Base-by-base conservation (phyloP, 163 green algal species). In the Picocystis sp. region DNA sequence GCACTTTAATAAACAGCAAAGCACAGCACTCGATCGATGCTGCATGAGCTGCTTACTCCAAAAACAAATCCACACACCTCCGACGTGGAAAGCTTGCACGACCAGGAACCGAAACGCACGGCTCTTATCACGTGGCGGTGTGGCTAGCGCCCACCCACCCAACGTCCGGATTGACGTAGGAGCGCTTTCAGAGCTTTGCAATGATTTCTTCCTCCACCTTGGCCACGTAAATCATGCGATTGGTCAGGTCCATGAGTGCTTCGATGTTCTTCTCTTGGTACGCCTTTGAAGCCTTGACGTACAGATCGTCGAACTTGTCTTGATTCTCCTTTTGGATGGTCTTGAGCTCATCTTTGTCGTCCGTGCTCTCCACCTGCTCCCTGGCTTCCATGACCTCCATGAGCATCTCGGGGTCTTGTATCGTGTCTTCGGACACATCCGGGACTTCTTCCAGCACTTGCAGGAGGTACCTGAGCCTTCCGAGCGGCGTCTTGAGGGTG, bases 341-440 rank as follows among this genome's bases (percentile, higher is more conserved):
- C 17, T 49, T 41, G 45, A 78, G 67, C 41, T 46, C 23, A 9
- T 35, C 46, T 8, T 15, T 21, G 24, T 63, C 63, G 11, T 45
- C 17, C 8, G 53, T 45, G 11, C 11, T 38, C 22, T 78, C 70
- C 43, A 78, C 63, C 44, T 61, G 63, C 55, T 78, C 67, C 11
- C 70, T 24, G 6, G 56, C 55, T 41, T 80, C 72, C 72, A 80
- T 80, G 11, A 74, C 61, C 14, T 70, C 66, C 55, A 66, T 66
- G 24, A 80, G 63, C 47, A 77, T 44, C 41, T 65, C 66, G 6
- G 63, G 64, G 35, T 80, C 72, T 1, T 33, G 60, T 22, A 75
- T 69, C 10, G 70, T 79, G 43, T 35, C 63, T n/a, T 78, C 70
- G 22, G 33, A 47, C 1, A 52, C 69, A 6, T 59, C 47, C 8